Percentiles rank a stretch among this genome's conserved stretches.
Conservation (phyloP, 2,329 filamentous ascomycete genomes). For the Fusarium aywerte region DNA sequence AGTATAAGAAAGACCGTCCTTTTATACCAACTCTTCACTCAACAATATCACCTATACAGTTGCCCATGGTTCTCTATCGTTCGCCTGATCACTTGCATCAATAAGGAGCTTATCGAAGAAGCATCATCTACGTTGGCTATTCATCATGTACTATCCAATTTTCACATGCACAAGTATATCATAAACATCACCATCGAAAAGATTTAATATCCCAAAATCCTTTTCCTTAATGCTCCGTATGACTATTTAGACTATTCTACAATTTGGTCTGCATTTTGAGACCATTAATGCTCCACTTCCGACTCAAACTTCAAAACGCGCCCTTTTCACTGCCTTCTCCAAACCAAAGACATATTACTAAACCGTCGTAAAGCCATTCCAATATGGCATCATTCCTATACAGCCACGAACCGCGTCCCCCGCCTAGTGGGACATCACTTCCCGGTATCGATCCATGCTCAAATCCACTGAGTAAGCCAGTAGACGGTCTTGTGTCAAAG, state of each 20-base stretch:
- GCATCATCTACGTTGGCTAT: too few relatives aligned
- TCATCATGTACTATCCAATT: neutral
- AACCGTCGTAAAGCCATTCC: constrained; percentile 33
- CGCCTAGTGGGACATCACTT: constrained; percentile 64
- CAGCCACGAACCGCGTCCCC: constrained; percentile 6
- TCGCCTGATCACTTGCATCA: neutral
- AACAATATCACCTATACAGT: neutral
- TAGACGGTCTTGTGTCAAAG: constrained; percentile 78
- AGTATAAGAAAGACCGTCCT: neutral
- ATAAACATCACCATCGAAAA: neutral
- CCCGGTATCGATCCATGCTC: constrained; percentile 74
- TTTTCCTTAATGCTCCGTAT: constrained; percentile 15
- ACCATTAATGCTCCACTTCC: constrained; percentile 14
- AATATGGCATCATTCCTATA: constrained; percentile 20
- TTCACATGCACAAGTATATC: neutral
- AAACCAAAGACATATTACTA: constrained; percentile 25
- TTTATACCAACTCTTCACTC: neutral
- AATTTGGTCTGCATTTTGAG: constrained; percentile 29
- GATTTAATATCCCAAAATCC: neutral
- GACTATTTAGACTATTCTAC: constrained; percentile 46
- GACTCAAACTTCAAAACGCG: constrained; percentile 10
- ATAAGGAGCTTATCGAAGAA: too few relatives aligned
- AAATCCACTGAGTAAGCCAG: constrained; percentile 76
- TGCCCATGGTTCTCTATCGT: neutral
- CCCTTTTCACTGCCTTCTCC: constrained; percentile 11